Evolutionary conservation across 768 basidiomycete species (phyloP).

Genomic region (Melanogaster broomeanus): DNA sequence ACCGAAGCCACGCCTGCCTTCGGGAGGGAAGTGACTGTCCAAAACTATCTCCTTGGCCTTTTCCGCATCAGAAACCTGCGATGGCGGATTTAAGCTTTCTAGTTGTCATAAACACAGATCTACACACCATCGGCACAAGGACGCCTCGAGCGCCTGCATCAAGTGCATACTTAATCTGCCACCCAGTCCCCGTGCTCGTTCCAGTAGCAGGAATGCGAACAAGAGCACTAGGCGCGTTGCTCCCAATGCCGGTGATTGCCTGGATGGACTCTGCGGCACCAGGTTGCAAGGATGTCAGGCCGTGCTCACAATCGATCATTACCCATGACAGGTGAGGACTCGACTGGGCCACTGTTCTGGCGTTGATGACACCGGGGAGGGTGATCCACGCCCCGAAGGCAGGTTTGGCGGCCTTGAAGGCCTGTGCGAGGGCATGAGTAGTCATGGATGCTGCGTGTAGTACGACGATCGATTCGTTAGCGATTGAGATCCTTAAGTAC

Average conservation of each 20-base stretch:
- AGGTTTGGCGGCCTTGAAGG: conserved; percentile 55
- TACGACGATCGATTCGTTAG: neutral
- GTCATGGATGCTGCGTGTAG: conserved; percentile 39
- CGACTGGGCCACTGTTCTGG: conserved; percentile 58
- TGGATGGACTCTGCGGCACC: conserved; percentile 57
- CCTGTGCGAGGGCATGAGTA: conserved; percentile 52
- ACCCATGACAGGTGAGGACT: conserved; percentile 63
- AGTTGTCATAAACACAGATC: neutral
- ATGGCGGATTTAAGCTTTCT: neutral
- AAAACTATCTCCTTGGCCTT: conserved; percentile 58
- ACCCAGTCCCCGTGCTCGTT: conserved; percentile 51
- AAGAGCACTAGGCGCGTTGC: conserved; percentile 50
- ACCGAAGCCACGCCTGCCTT: conserved; percentile 64
- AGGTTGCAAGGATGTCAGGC: conserved; percentile 54
- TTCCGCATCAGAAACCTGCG: conserved; percentile 54
- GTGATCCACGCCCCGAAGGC: conserved; percentile 73
- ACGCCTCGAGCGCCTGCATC: conserved; percentile 69
- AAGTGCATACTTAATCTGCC: conserved; percentile 74
- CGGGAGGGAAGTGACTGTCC: conserved; percentile 63
- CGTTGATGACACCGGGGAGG: conserved; percentile 56
- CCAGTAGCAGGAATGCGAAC: conserved; percentile 70
- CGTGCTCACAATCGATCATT: conserved; percentile 69
- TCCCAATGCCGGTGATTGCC: conserved; percentile 50
- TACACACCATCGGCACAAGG: conserved; percentile 64
- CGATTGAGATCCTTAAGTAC: conserved; percentile 9